Base-by-base conservation (phyloP, 169 alveolate species). In the Neospora caninum region DNA sequence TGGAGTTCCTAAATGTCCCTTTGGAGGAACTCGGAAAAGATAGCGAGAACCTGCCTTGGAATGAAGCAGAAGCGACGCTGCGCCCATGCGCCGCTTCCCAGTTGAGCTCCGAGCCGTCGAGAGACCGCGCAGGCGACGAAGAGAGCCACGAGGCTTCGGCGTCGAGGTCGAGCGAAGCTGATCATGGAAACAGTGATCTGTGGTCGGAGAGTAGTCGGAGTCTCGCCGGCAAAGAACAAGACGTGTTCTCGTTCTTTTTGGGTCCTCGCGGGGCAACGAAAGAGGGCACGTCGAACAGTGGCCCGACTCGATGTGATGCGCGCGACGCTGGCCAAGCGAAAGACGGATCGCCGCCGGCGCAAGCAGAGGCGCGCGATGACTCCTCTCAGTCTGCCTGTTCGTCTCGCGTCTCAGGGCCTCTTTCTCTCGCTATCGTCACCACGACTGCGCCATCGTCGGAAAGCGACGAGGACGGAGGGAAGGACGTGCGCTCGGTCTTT, bases 361-460 rank as follows among this genome's bases (percentile, higher is more conserved):
- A 13, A 49, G 13, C 22, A 49, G 58, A 49, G 58, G 58, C 58
- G 58, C 58, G 13, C 13, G 58, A 49, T 7, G 58, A 49, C 58
- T 49, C 22, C 58, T 49, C 58, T 49, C 58, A 49, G 58, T 49
- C 58, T 13, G 58, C 4, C 58, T 4, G 58, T 49, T 13, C 58
- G 58, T 49, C 58, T 49, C 58, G 82, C 38, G 39, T 69, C 34
- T 69, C 82, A 18, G 82, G 82, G 2, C 22, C 58, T 49, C 22
- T 4, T 49, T 13, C 58, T n/a, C 86, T 78, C 39, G 45, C 86
- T 20, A 43, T n/a, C 13, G 86, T 36, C 27, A 78, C 86, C 9
- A 78, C 86, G 86, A 38, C 86, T 16, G 86, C 86, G 2, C 27
- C 39, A 16, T 78, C 86, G 2, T 78, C 86, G 42, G 86, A 78